These are phyloP conservation scores for Cymbidium sinense DNA, from an alignment of 106 monocot genomes.

Conservation along the genomic window DNA sequence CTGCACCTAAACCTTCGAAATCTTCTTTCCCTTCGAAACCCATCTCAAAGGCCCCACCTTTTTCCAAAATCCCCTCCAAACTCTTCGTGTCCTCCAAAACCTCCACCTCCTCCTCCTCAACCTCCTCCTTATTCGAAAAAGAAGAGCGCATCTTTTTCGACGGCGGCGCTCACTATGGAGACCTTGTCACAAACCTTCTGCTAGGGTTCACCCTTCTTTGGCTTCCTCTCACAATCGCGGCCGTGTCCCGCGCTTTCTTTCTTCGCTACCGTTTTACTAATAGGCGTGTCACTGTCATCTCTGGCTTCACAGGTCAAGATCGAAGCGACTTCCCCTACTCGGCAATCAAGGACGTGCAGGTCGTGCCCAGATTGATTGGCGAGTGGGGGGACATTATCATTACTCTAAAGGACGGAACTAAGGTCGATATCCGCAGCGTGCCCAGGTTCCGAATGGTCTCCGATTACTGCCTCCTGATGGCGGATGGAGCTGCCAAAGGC, in stretches of 20 bases:
- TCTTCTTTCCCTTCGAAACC: not conserved
- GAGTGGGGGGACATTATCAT: constrained; percentile 71
- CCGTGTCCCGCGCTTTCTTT: constrained; percentile 54
- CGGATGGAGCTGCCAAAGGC: constrained; percentile 6
- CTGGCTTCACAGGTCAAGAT: constrained; percentile 54
- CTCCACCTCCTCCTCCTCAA: constrained; percentile 10
- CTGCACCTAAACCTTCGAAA: not conserved
- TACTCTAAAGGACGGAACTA: constrained; percentile 55
- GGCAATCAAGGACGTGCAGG: constrained; percentile 39
- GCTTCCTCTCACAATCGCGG: constrained; percentile 58
- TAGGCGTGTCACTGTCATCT: constrained; percentile 44
- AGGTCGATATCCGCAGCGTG: constrained; percentile 54
- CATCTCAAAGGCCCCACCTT: constrained; percentile 9
- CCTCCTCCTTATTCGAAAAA: constrained; percentile 1
- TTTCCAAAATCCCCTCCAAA: not conserved
- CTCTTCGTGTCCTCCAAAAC: constrained; percentile 9
- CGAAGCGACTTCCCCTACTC: constrained; percentile 48
- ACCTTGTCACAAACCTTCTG: constrained; percentile 45
- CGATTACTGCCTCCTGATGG: constrained; percentile 45
- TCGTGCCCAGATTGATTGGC: constrained; percentile 55
- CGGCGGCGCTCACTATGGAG: constrained; percentile 61
- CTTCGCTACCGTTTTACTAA: constrained; percentile 62
- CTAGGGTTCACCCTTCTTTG: constrained; percentile 58
- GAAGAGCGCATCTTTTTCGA: constrained; percentile 52
- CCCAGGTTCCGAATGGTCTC: constrained; percentile 61